phyloP scores from a whole-genome alignment of 2,329 filamentous ascomycete species.

The Epichloe elymi region DNA sequence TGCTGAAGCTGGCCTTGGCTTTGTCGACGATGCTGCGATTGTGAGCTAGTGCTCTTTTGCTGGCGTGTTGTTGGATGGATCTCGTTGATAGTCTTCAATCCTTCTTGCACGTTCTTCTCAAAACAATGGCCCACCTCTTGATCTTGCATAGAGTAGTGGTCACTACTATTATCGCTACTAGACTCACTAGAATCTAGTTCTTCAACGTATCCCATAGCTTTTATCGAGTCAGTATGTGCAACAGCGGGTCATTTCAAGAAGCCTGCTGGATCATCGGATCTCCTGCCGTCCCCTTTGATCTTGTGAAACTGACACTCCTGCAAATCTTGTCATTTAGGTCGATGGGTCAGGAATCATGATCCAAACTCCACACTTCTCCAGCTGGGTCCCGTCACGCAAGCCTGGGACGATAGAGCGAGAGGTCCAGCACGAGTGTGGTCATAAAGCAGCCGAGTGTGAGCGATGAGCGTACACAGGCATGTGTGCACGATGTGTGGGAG shows the following conservation, averaged over 20 bases:
- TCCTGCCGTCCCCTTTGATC: background rate
- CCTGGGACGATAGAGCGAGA: background rate
- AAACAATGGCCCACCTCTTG: background rate
- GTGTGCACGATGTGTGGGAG: background rate
- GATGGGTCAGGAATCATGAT: slow-evolving; percentile 1
- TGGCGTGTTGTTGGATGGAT: background rate
- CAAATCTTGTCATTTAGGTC: background rate
- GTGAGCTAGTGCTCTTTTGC: background rate
- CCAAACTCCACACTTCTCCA: slow-evolving; percentile 4
- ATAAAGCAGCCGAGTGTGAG: background rate
- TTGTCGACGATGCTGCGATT: background rate
- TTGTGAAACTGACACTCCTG: background rate
- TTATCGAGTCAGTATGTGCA: no score
- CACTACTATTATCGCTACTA: no score
- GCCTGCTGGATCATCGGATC: background rate
- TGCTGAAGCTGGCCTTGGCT: background rate
- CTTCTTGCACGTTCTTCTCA: background rate
- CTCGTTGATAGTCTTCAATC: background rate
- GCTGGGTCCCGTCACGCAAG: background rate
- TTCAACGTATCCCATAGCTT: no score
- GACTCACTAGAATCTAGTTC: no score
- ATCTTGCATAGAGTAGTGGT: no score
- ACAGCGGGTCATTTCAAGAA: no score
- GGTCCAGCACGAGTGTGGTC: background rate
- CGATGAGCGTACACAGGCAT: background rate